A percentile compares a stretch with the other conserved stretches of the same genome.
Evolutionary conservation across 257 asterid genomes (phyloP).

Genomic region (Ilex aquifolium): DNA sequence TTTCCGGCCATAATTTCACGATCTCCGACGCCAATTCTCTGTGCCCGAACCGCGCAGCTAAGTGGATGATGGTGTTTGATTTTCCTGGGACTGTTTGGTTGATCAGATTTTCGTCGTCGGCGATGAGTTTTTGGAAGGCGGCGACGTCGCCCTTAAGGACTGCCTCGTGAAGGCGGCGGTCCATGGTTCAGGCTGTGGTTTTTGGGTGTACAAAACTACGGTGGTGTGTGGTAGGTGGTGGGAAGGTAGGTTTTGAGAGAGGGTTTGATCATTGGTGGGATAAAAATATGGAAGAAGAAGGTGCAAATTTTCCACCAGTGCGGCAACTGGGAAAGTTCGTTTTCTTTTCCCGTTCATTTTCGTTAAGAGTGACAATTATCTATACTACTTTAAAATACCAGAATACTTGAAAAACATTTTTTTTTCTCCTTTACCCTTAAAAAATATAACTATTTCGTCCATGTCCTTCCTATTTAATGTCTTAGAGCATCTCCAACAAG

Average conservation of each 20-base stretch:
- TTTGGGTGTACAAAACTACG: not conserved
- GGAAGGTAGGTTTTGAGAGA: too few species aligned
- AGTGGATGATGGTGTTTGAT: constrained; percentile 26
- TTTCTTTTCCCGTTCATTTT: too few species aligned
- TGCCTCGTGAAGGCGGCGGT: constrained; percentile 34
- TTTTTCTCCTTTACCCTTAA: too few species aligned
- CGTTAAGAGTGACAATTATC: too few species aligned
- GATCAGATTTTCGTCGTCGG: constrained; percentile 10
- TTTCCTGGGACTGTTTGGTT: constrained; percentile 11
- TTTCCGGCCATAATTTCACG: constrained; percentile 20
- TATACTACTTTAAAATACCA: too few species aligned
- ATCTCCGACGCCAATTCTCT: constrained; percentile 20
- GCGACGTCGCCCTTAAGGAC: constrained; percentile 21
- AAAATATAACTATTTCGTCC: too few species aligned
- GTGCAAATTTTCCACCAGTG: not conserved
- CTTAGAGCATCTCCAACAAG: too few species aligned
- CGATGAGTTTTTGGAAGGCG: constrained; percentile 13
- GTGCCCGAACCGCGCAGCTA: constrained; percentile 40
- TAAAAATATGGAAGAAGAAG: not conserved
- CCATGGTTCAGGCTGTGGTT: constrained; percentile 19
- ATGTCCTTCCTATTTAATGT: too few species aligned
- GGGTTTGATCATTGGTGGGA: not conserved
- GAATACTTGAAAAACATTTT: too few species aligned
- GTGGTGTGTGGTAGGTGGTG: too few species aligned
- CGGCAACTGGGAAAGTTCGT: not conserved